A percentile compares a stretch with the other conserved stretches of the same genome.
Evolutionary conservation across 306 rosid species (phyloP).

Genomic region (Rosa chinensis): DNA sequence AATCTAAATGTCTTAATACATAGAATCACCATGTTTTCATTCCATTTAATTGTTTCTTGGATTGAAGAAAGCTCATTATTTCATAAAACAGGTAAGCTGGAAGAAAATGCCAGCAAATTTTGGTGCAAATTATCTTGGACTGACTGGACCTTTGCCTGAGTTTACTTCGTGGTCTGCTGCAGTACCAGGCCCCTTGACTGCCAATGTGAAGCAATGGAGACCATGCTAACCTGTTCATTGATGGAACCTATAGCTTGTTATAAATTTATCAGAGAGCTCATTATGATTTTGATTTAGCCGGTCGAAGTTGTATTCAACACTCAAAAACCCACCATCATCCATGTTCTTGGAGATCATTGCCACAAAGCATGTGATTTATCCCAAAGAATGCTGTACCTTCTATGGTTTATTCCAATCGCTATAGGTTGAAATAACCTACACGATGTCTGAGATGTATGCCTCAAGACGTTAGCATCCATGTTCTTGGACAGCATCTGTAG

Average conservation of each 20-base stretch:
- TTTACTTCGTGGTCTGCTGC: conserved; percentile 67
- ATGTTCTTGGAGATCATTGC: conserved; percentile 15
- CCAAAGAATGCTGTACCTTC: conserved; percentile 3
- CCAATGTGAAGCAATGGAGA: conserved; percentile 65
- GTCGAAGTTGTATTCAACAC: neutral
- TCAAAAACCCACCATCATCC: neutral
- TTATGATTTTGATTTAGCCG: neutral
- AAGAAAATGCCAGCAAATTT: conserved; percentile 57
- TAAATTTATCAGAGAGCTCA: conserved; percentile 12
- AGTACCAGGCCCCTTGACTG: conserved; percentile 57
- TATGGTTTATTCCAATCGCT: neutral
- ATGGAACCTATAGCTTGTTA: neutral
- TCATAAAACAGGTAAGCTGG: conserved; percentile 73
- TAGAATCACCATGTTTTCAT: neutral
- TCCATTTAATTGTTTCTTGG: neutral
- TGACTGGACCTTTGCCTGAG: conserved; percentile 82
- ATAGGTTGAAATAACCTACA: neutral
- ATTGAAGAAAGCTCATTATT: conserved; percentile 24
- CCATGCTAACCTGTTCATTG: conserved; percentile 35
- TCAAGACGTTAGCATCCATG: neutral
- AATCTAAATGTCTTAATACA: neutral
- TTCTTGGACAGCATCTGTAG: neutral
- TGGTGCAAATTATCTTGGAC: conserved; percentile 79
- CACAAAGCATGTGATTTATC: neutral
- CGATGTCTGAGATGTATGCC: neutral